A percentile compares a stretch with the other conserved stretches of the same genome.
phyloP scores from a whole-genome alignment of 2,329 filamentous ascomycete genomes.

The Lecanicillium sp. region DNA sequence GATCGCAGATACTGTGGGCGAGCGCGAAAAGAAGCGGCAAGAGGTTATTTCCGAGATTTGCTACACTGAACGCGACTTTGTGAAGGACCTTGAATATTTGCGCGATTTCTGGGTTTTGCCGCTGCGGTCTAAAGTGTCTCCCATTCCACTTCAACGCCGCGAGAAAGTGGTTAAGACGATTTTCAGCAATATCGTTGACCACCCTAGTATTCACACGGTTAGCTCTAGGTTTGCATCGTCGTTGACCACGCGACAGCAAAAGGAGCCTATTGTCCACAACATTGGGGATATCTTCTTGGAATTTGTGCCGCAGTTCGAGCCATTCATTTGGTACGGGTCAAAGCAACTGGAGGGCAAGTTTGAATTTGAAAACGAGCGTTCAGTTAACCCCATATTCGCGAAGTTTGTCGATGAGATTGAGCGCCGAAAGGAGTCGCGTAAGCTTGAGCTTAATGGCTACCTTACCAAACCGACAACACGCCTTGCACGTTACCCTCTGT shows the following conservation, averaged over 20 bases:
- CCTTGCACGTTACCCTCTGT: slow-evolving; percentile 83
- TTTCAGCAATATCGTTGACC: slow-evolving; percentile 90
- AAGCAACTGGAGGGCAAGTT: slow-evolving; percentile 96
- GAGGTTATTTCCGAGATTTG: slow-evolving; percentile 97
- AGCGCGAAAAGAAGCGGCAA: slow-evolving; percentile 93
- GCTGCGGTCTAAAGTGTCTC: slow-evolving; percentile 71
- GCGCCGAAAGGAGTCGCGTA: slow-evolving; percentile 89
- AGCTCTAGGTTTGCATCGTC: slow-evolving; percentile 82
- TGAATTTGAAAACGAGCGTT: slow-evolving; percentile 94
- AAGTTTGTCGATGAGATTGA: slow-evolving; percentile 97
- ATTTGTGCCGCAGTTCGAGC: slow-evolving; percentile 85
- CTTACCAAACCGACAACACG: slow-evolving; percentile 95
- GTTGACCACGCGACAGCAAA: slow-evolving; percentile 86
- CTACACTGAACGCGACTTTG: slow-evolving; percentile 97
- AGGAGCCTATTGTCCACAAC: slow-evolving; percentile 78
- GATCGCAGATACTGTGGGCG: slow-evolving; percentile 79
- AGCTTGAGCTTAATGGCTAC: slow-evolving; percentile 94
- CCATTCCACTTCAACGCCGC: slow-evolving; percentile 78
- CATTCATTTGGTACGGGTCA: slow-evolving; percentile 93
- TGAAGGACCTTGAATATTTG: slow-evolving; percentile 96
- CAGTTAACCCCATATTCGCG: slow-evolving; percentile 73
- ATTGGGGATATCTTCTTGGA: slow-evolving; percentile 93
- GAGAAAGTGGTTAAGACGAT: slow-evolving; percentile 91
- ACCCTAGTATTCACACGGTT: slow-evolving; percentile 73
- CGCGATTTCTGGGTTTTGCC: slow-evolving; percentile 98